Percentiles rank a stretch among this genome's conserved stretches.
Evolutionary conservation across 2,329 filamentous ascomycete species (phyloP).

Genomic region (Ceratocystis ficicola): DNA sequence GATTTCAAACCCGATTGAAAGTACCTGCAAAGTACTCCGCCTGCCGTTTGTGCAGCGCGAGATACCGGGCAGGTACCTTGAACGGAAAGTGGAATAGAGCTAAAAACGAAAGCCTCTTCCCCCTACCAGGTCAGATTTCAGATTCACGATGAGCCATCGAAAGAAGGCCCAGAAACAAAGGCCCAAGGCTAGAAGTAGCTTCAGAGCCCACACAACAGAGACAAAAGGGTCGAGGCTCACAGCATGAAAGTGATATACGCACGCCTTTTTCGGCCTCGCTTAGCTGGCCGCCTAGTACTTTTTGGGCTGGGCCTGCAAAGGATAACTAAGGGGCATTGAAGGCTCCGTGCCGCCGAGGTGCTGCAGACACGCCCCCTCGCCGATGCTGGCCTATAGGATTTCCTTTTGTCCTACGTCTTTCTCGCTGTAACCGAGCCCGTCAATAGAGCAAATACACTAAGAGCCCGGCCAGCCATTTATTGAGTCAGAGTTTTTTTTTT

Average conservation of each 20-base stretch:
- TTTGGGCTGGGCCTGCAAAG: neutral
- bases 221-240: neutral
- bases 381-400: neutral
- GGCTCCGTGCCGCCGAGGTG: neutral
- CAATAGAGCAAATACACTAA: neutral
- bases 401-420: neutral
- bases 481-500: conserved; percentile 9
- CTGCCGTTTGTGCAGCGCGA: neutral
- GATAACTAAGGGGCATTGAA: neutral
- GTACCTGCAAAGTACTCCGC: neutral
- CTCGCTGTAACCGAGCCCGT: neutral
- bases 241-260: neutral
- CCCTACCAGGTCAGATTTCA: conserved; percentile 2
- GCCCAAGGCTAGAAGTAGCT: neutral
- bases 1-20: neutral
- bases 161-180: neutral
- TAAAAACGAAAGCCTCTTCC: neutral
- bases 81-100: neutral
- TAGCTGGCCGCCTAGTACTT: neutral
- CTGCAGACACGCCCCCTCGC: neutral
- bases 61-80: neutral
- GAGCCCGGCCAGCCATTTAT: neutral
- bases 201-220: neutral
- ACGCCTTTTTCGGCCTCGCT: neutral
- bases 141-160: conserved; percentile 10